These are phyloP conservation scores for Grosmannia clavigera DNA, from an alignment of 2,329 filamentous ascomycete species.

Conservation along the genomic window DNA sequence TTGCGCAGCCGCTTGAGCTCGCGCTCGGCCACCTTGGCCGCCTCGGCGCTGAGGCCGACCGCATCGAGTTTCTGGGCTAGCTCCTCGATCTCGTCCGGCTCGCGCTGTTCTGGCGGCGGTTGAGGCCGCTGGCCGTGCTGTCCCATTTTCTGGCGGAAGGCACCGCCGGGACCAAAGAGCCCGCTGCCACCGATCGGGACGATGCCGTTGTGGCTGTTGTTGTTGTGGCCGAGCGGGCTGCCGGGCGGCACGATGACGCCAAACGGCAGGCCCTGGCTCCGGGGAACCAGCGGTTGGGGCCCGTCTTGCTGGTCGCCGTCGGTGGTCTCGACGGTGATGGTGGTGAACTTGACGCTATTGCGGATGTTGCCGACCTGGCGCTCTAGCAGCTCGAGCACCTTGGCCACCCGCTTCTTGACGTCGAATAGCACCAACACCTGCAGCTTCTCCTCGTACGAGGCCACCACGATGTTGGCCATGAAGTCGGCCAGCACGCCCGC, in stretches of 20 bases:
- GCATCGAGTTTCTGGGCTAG: constrained; percentile 77
- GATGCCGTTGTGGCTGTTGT: background rate
- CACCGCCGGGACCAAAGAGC: constrained; percentile 10
- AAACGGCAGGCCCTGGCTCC: constrained; percentile 3
- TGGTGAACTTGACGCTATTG: constrained; percentile 74
- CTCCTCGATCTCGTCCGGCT: constrained; percentile 81
- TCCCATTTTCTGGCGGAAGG: background rate
- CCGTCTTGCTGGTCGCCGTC: constrained; percentile 25
- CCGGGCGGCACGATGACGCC: constrained; percentile 8
- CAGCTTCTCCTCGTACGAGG: constrained; percentile 82
- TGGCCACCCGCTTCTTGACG: constrained; percentile 63
- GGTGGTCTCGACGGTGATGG: constrained; percentile 51
- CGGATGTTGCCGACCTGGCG: constrained; percentile 76
- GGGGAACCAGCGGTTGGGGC: constrained; percentile 5
- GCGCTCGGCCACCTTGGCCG: constrained; percentile 77
- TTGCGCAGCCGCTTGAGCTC: constrained; percentile 82
- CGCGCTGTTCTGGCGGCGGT: constrained; percentile 35
- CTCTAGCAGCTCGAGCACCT: constrained; percentile 72
- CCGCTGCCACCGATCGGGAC: constrained; percentile 17
- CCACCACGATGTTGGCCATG: constrained; percentile 86
- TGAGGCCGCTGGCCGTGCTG: too few species aligned
- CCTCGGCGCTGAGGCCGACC: constrained; percentile 71
- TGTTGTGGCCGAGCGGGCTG: constrained; percentile 16
- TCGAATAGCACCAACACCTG: constrained; percentile 72
- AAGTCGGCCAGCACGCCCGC: constrained; percentile 86